Percentiles rank a stretch among this genome's conserved stretches.
Evolutionary conservation across 441 rosid genomes (phyloP).

Genomic region (Croton setiger): DNA sequence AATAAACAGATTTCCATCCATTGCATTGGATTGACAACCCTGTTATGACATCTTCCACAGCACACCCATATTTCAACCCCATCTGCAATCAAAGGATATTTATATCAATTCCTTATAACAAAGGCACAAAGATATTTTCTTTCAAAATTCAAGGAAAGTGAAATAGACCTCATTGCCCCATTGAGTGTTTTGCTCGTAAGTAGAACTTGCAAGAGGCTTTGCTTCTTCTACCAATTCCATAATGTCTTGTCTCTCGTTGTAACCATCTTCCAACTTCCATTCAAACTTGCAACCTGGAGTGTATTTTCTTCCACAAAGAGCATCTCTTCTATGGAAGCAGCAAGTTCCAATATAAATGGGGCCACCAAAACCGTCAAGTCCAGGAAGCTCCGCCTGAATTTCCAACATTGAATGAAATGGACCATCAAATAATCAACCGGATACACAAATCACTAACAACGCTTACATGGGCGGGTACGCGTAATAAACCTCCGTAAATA

Average conservation of each 20-base stretch:
- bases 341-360: slow-evolving; percentile 60
- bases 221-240: slow-evolving; percentile 26
- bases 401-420: neutral
- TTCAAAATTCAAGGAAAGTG: neutral
- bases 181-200: slow-evolving; percentile 46
- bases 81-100: slow-evolving; percentile 37
- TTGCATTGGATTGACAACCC: slow-evolving; percentile 59
- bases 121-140: neutral
- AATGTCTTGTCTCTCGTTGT: slow-evolving; percentile 12
- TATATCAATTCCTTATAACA: neutral
- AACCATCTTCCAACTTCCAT: slow-evolving; percentile 25
- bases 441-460: neutral
- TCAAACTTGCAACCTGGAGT: slow-evolving; percentile 9
- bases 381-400: slow-evolving; percentile 56
- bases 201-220: slow-evolving; percentile 55
- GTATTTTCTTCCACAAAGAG: slow-evolving; percentile 43
- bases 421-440: neutral
- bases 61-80: slow-evolving; percentile 67
- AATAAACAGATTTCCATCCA: slow-evolving; percentile 74
- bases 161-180: slow-evolving; percentile 67
- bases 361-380: slow-evolving; percentile 67
- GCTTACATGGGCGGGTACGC: neutral
- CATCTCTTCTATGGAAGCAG: slow-evolving; percentile 80
- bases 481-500: neutral
- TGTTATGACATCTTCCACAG: slow-evolving; percentile 74